Evolutionary conservation across 805 yeast genomes (phyloP), one percentile per base, ranked within the genome.

Genomic region (Myxozyma mucilagina): DNA sequence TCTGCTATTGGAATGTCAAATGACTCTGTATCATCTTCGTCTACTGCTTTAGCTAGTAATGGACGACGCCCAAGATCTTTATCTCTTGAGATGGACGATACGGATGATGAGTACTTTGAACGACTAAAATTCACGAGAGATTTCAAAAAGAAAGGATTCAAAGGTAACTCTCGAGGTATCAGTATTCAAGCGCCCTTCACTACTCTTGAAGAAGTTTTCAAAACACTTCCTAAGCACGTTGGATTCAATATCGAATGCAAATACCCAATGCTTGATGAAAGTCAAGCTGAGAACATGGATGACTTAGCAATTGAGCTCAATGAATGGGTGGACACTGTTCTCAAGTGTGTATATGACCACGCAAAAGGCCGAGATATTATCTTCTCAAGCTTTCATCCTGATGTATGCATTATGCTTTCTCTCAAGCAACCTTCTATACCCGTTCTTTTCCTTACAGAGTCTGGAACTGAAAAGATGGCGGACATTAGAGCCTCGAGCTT

Each of bases 401-500:
- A 93, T 72, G 83, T 90, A 36, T 93, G 98, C 74, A 74, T 89
- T 56, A 78, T 91, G 79, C 77, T 93, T 45, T 87, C 96, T 1
- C 77, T 93, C 75, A 93, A 93, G 73, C 98, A 92, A 75, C 97
- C 97, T 32, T 84, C 93, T 0, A 88, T 92, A 68, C 98, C 98
- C 0, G 88, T 93, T 63, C 80, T 93, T 68, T 93, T 87, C 71
- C 79, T 93, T 67, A 92, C 97, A 0, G 98, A 93, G 71, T 81
- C 90, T 1, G 98, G 98, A 7, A 86, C 96, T 0, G 76, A 79
- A 9, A 72, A 70, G n/a, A 90, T 92, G 96, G 92, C 96, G 2
- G 98, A 93, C 73, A 81, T 88, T 20, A 79, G 98, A 56, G 96
- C 97, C 1, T 80, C 87, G 1, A 89, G 96, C 1, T 78, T 93